Evolutionary conservation across 2,329 filamentous ascomycete genomes (phyloP), one percentile per base, ranked within the genome.

Genomic region (Malbranchea cinnamomea): DNA sequence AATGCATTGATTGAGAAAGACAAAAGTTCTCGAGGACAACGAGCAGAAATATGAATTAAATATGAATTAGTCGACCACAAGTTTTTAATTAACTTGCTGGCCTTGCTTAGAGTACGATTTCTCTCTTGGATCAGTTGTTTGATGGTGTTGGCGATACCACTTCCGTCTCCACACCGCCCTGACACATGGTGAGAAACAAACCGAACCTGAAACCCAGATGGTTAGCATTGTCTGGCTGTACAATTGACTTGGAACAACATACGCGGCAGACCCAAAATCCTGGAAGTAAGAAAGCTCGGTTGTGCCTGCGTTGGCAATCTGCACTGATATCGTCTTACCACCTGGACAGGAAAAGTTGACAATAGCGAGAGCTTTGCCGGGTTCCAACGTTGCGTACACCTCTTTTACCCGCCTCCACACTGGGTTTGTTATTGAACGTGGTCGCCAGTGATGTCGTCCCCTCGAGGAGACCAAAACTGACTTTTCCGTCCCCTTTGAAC

Each of bases 211-310:
- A n/a, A n/a, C n/a, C n/a, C n/a, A n/a, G n/a, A n/a, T n/a, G n/a
- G n/a, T n/a, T n/a, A n/a, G n/a, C n/a, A n/a, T n/a, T n/a, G n/a
- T n/a, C n/a, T n/a, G n/a, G n/a, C n/a, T n/a, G n/a, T 4, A 23
- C 7, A 6, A 9, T 3, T 8, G 11, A 23, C 4, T 21, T 4
- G 11, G 6, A 12, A 10, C 16, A 30, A 54, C 55, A 49, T 46
- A 59, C 54, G 63, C 57, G 37, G 54, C 50, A 6, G 59, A 60
- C 42, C 74, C 74, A 41, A 57, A 74, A 46, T 78, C 71, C 53
- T 80, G 63, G 55, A 78, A 75, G 51, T 66, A 79, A 33, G 65
- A 52, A 22, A 78, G 49, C 27, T 56, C 45, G 22, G 70, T 70
- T 38, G 54, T 54, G 2, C 63, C 66, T 4, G 53, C 53, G 25